These are phyloP conservation scores for Chlorella sp. DNA, from an alignment of 139 green algal species.

Conservation along the genomic window DNA sequence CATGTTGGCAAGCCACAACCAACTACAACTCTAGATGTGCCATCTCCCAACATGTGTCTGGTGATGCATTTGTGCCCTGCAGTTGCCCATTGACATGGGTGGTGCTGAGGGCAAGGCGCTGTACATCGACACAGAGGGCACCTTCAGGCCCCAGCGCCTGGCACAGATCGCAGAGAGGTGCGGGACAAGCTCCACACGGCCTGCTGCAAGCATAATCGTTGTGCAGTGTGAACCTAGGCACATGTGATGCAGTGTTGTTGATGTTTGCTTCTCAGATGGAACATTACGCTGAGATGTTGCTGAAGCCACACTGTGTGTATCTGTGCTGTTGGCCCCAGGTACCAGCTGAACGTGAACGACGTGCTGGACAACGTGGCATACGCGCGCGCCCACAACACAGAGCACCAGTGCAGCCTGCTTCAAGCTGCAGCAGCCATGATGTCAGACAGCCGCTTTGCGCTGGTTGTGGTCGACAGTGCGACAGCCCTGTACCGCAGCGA, in stretches of 20 bases:
- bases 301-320: too few relatives aligned
- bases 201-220: too few relatives aligned
- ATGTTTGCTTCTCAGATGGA: too few relatives aligned
- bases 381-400: slow-evolving; percentile 96
- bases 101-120: slow-evolving; percentile 96
- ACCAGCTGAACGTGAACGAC: slow-evolving; percentile 75
- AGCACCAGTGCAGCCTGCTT: slow-evolving; percentile 92
- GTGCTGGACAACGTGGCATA: slow-evolving; percentile 99
- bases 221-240: too few relatives aligned
- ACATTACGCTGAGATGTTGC: too few relatives aligned
- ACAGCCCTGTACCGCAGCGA: slow-evolving; percentile 85
- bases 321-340: too few relatives aligned
- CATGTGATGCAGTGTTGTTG: too few relatives aligned
- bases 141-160: slow-evolving; percentile 85
- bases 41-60: not conserved
- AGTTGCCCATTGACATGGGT: slow-evolving; percentile 86
- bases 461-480: slow-evolving; percentile 94
- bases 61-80: not conserved
- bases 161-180: slow-evolving; percentile 85
- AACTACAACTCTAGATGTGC: not conserved
- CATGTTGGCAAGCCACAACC: not conserved
- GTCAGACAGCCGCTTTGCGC: slow-evolving; percentile 83
- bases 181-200: not conserved
- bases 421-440: slow-evolving; percentile 85
- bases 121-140: slow-evolving; percentile 99